Percentiles rank a stretch among this genome's conserved stretches.
Evolutionary conservation across 306 rosid species (phyloP).

Genomic region (Acacia acuminata): DNA sequence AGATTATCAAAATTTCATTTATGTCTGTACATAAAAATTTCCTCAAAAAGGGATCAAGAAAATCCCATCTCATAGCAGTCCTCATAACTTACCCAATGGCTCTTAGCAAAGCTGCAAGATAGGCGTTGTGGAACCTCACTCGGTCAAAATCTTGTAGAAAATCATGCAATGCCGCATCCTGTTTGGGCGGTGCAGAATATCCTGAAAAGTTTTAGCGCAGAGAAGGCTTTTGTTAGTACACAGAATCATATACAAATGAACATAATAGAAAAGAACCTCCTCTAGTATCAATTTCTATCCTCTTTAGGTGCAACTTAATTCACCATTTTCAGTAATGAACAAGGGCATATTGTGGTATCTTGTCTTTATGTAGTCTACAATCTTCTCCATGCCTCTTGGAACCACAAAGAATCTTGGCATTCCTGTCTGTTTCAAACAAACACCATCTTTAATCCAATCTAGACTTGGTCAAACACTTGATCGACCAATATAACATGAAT

Average conservation of each 20-base stretch:
- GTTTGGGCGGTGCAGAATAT: slow-evolving; percentile 27
- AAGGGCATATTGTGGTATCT: slow-evolving; percentile 57
- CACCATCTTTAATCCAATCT: background rate
- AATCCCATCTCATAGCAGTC: background rate
- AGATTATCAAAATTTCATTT: background rate
- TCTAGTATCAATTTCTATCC: background rate
- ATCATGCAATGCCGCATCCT: slow-evolving; percentile 26
- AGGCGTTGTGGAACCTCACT: slow-evolving; percentile 51
- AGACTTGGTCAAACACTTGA: slow-evolving; percentile 5
- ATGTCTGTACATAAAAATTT: background rate
- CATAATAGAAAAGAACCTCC: background rate
- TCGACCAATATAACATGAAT: background rate
- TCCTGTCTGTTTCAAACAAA: slow-evolving; percentile 55
- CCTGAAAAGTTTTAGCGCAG: slow-evolving; percentile 40
- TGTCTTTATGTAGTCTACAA: slow-evolving; percentile 48
- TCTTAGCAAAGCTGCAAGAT: slow-evolving; percentile 54
- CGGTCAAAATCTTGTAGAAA: slow-evolving; percentile 48
- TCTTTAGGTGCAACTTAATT: slow-evolving; percentile 1
- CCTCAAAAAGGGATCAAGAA: background rate
- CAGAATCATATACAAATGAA: background rate
- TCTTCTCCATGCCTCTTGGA: slow-evolving; percentile 63
- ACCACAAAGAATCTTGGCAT: slow-evolving; percentile 48
- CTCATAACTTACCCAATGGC: slow-evolving; percentile 53
- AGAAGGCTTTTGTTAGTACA: background rate
- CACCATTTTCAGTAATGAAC: slow-evolving; percentile 75